Percentiles rank a stretch among this genome's conserved stretches.
Evolutionary conservation across 805 yeast genomes (phyloP).

Genomic region (Wickerhamomyces mucosus): DNA sequence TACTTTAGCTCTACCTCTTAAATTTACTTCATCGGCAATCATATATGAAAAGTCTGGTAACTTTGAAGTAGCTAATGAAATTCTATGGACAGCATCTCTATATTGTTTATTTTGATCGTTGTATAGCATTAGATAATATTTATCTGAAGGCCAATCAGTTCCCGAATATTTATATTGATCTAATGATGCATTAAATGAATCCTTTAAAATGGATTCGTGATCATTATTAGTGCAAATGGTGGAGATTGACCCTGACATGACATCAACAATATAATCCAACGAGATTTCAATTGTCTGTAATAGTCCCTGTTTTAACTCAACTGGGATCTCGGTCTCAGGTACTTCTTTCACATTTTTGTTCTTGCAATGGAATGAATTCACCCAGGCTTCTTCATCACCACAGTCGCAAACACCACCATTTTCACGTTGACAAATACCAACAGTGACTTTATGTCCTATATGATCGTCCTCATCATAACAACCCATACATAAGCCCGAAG

Average conservation of each 20-base stretch:
- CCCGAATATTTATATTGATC: constrained; percentile 34
- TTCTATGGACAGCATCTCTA: constrained; percentile 60
- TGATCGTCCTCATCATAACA: constrained; percentile 70
- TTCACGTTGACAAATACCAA: constrained; percentile 52
- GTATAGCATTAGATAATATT: constrained; percentile 50
- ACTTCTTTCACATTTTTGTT: constrained; percentile 22
- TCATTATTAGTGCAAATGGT: constrained; percentile 4
- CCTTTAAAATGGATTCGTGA: constrained; percentile 20
- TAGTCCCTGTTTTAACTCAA: constrained; percentile 29
- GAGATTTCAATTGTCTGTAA: constrained; percentile 33
- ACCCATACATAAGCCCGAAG: constrained; percentile 71
- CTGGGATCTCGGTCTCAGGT: constrained; percentile 27
- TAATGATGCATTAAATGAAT: constrained; percentile 26
- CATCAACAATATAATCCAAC: constrained; percentile 55
- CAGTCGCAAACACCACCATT: constrained; percentile 62
- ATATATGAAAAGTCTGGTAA: constrained; percentile 57
- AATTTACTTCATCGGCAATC: constrained; percentile 57
- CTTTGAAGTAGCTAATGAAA: constrained; percentile 55
- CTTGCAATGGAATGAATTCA: constrained; percentile 39
- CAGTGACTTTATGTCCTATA: constrained; percentile 59
- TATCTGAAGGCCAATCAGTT: constrained; percentile 33
- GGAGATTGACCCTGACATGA: constrained; percentile 28
- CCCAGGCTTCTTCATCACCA: constrained; percentile 86
- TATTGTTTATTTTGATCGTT: constrained; percentile 75
- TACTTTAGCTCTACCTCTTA: constrained; percentile 61